Conservation (phyloP, 805 yeast species). For the Scheffersomyces ergatensis region DNA sequence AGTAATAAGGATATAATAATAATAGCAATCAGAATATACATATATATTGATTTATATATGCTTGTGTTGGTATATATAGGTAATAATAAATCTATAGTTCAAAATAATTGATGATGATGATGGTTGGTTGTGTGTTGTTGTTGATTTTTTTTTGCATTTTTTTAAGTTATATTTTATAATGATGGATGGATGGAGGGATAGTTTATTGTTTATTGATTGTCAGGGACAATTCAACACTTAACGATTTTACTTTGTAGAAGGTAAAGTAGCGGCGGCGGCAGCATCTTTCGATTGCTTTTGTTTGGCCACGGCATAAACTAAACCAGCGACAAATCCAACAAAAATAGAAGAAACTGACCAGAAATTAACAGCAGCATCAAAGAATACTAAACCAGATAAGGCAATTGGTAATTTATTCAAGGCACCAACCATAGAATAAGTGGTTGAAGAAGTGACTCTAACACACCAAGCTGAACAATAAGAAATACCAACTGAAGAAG, state of each 20-base stretch:
- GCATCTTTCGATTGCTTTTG: slow-evolving; percentile 71
- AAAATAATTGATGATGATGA: too few relatives aligned
- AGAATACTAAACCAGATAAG: slow-evolving; percentile 88
- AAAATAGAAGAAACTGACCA: slow-evolving; percentile 87
- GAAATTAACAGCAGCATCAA: slow-evolving; percentile 93
- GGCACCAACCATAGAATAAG: slow-evolving; percentile 99
- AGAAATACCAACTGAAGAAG: slow-evolving; percentile 93
- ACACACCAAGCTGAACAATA: slow-evolving; percentile 99
- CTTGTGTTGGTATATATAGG: too few relatives aligned
- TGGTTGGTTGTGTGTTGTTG: too few relatives aligned
- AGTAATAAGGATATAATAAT: too few relatives aligned
- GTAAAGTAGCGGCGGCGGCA: not conserved
- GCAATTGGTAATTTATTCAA: slow-evolving; percentile 98
- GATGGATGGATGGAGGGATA: too few relatives aligned
- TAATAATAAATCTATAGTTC: too few relatives aligned
- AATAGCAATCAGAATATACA: too few relatives aligned
- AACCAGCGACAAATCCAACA: slow-evolving; percentile 92
- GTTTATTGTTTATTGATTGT: too few relatives aligned
- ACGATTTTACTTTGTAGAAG: not conserved
- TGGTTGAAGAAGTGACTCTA: slow-evolving; percentile 96
- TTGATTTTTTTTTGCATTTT: too few relatives aligned
- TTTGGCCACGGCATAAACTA: slow-evolving; percentile 94
- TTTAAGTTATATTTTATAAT: too few relatives aligned
- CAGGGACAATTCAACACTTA: too few relatives aligned
- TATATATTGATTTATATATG: too few relatives aligned